A percentile compares a stretch with the other conserved stretches of the same genome.
These are phyloP conservation scores for Metarhizium robertsii DNA, from an alignment of 2,329 filamentous ascomycete genomes.

Conservation along the genomic window DNA sequence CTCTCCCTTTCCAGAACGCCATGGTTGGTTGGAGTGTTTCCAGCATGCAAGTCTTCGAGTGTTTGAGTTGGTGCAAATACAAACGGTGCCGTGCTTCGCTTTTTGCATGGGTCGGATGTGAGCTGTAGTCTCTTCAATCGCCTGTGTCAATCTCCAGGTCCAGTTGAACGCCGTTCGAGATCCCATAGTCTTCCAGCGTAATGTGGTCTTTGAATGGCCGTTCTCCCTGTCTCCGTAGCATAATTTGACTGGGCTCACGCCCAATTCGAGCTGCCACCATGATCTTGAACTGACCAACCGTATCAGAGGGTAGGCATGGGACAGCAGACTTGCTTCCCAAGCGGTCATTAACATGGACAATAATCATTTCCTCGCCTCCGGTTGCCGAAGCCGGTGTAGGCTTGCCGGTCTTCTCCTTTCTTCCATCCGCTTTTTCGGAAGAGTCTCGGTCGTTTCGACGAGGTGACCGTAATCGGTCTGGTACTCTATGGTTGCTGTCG, in stretches of 20 bases:
- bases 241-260: conserved; percentile 79
- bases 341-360: conserved; percentile 91
- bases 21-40: too few relatives aligned
- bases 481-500: conserved; percentile 6
- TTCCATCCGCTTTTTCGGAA: conserved; percentile 23
- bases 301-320: conserved; percentile 77
- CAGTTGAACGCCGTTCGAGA: conserved; percentile 76
- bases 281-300: conserved; percentile 78
- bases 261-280: conserved; percentile 87
- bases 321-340: conserved; percentile 92
- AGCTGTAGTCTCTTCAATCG: conserved; percentile 30
- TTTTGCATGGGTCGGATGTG: not conserved
- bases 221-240: conserved; percentile 86
- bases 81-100: too few relatives aligned
- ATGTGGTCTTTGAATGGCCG: conserved; percentile 88
- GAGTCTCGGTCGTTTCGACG: conserved; percentile 17
- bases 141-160: conserved; percentile 54
- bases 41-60: too few relatives aligned
- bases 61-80: too few relatives aligned
- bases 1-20: too few relatives aligned
- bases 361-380: conserved; percentile 69
- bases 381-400: conserved; percentile 16
- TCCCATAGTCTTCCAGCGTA: conserved; percentile 84
- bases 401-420: conserved; percentile 26
- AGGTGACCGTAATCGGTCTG: conserved; percentile 11